Base-by-base conservation (phyloP, 2,329 filamentous ascomycete species). In the Fusarium camptoceras region DNA sequence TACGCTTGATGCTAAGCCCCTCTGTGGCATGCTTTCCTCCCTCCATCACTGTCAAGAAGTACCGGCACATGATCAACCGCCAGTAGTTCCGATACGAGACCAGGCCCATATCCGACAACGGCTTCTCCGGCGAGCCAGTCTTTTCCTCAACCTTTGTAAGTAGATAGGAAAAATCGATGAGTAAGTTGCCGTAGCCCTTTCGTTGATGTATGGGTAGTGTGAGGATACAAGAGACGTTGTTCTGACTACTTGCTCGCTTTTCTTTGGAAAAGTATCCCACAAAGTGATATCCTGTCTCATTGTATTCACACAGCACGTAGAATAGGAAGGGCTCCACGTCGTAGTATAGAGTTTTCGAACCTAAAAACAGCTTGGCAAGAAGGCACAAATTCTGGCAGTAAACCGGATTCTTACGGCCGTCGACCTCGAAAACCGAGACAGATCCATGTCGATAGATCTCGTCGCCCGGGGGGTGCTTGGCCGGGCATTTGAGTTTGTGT, bases 201-300 rank as follows among this genome's bases (percentile, higher is more conserved):
- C 97, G 91, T 82, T 98, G 95, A 77, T 98, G 96, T 57, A 98
- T 98, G 0, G 96, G 96, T 41, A 99, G 84, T 6, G 97, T 97
- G 49, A 99, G 83, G 73, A 99, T 99, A 80, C 96, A 99, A 11
- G 94, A 98, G 49, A 99, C 96, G 71, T 99, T 99, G 80, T 99
- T 98, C 74, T 94, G 91, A 66, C 94, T 97, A 79, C 93, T 95
- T 4, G 94, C 92, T 44, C 97, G 88, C 82, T 99, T 99, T 82
- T 99, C 96, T 79, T 99, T 99, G 53, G 96, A 98, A 76, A 99
- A 99, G 78, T 99, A 99, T n/a, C 96, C 96, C 27, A 98, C 95
- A 73, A 99, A 96, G 78, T 98, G 96, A 77, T 96, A 98, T 20
- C 95, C 95, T 20, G 91, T 88, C 59, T 96, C 92, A 76, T 98